Percentiles rank a stretch among this genome's conserved stretches.
Evolutionary conservation across 139 green algal species (phyloP).

Genomic region (Desmodesmus armatus): DNA sequence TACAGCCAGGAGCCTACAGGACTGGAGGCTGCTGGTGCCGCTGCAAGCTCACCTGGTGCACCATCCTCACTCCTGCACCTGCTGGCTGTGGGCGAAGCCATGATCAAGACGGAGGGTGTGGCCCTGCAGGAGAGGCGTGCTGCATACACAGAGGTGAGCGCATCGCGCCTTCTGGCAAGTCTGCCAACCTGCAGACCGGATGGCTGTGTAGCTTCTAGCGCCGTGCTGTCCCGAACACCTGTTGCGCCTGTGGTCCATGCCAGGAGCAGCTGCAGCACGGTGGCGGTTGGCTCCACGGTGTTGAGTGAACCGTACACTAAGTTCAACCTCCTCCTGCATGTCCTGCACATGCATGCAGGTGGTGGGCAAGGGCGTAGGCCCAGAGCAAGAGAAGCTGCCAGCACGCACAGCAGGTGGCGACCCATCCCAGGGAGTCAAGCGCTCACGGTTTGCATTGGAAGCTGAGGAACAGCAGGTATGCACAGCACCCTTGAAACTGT

Average conservation of each 20-base stretch:
- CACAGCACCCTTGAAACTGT: too few relatives aligned
- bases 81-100: constrained; percentile 32
- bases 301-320: background rate
- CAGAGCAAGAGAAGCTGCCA: too few relatives aligned
- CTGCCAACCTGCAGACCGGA: too few relatives aligned
- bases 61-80: constrained; percentile 34
- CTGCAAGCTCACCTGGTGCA: background rate
- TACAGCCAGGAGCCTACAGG: background rate
- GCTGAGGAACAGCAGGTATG: background rate
- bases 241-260: too few relatives aligned
- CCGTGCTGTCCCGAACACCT: background rate
- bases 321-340: too few relatives aligned
- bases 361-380: too few relatives aligned
- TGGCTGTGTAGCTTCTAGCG: too few relatives aligned
- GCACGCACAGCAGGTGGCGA: too few relatives aligned
- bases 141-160: background rate
- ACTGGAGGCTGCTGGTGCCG: background rate
- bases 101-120: constrained; percentile 22
- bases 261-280: background rate
- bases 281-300: background rate
- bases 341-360: too few relatives aligned
- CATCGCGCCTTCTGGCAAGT: background rate
- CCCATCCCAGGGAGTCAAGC: too few relatives aligned
- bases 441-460: background rate
- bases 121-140: background rate